A percentile compares a stretch with the other conserved stretches of the same genome.
phyloP scores from a whole-genome alignment of 1,139 yeast species.

The Saccharomyces hybrid region DNA sequence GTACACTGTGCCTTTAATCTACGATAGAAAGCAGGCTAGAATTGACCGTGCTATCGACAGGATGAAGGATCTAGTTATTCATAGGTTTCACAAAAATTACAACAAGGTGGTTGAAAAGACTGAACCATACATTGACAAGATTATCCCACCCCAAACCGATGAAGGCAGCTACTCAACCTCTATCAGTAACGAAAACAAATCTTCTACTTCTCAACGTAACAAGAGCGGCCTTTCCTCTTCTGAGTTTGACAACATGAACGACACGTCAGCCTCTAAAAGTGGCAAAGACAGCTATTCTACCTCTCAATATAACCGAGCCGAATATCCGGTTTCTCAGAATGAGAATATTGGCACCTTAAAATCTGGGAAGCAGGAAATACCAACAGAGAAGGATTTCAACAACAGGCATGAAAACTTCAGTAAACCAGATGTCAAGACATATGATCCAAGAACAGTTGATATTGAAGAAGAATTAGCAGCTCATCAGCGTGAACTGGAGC shows the following conservation, averaged over 20 bases:
- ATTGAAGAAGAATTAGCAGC: not conserved
- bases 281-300: not conserved
- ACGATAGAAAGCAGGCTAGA: conserved; percentile 63
- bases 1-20: conserved; percentile 68
- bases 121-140: not conserved
- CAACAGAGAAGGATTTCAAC: not conserved
- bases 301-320: not conserved
- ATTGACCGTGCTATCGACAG: conserved; percentile 67
- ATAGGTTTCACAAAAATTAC: not conserved
- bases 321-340: not conserved
- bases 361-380: not conserved
- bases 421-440: not conserved
- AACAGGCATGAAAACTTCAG: not conserved
- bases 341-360: not conserved
- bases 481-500: not conserved
- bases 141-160: not conserved
- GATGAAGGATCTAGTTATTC: conserved; percentile 35
- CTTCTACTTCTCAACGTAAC: not conserved
- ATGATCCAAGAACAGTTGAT: not conserved
- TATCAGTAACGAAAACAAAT: not conserved
- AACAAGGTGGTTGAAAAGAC: not conserved
- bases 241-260: not conserved
- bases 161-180: not conserved
- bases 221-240: not conserved
- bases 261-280: not conserved